Evolutionary conservation across 495 filamentous ascomycete genomes (phyloP).

Genomic region (Articulospora tetracladia): DNA sequence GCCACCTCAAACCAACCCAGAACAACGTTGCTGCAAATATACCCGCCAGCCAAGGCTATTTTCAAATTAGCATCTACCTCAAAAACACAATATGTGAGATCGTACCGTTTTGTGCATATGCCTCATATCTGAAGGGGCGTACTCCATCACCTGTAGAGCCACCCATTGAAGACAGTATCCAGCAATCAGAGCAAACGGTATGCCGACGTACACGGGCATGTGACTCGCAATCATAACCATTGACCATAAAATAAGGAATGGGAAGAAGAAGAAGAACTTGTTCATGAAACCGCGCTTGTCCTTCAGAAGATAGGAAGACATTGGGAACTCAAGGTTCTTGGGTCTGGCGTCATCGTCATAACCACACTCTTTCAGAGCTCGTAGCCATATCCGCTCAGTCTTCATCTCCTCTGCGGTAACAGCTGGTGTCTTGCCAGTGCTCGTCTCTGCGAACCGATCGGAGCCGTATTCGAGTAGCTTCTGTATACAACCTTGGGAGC

Average conservation of each 20-base stretch:
- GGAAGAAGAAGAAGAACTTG: constrained; percentile 90
- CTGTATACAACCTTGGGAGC: constrained; percentile 76
- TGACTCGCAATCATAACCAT: constrained; percentile 68
- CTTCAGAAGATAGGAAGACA: constrained; percentile 54
- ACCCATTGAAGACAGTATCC: constrained; percentile 75
- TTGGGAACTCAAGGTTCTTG: constrained; percentile 54
- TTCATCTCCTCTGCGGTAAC: constrained; percentile 87
- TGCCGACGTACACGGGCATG: constrained; percentile 66
- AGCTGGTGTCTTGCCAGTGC: constrained; percentile 82
- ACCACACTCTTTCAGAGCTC: constrained; percentile 78
- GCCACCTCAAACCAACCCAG: constrained; percentile 74
- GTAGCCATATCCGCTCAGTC: constrained; percentile 73
- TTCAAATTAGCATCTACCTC: constrained; percentile 14
- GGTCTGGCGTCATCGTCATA: constrained; percentile 76
- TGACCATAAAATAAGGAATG: constrained; percentile 68
- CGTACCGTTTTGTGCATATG: constrained; percentile 82
- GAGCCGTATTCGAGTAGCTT: constrained; percentile 93
- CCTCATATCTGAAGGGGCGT: constrained; percentile 80
- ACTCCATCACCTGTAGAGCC: constrained; percentile 70
- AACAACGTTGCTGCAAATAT: constrained; percentile 88
- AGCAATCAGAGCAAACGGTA: constrained; percentile 64
- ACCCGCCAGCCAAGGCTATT: constrained; percentile 82
- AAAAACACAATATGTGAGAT: constrained; percentile 13
- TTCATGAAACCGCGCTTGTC: constrained; percentile 70
- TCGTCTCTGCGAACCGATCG: constrained; percentile 83